Percentiles rank a stretch among this genome's conserved stretches.
Evolutionary conservation across 768 basidiomycete genomes (phyloP).

Genomic region (Tylopilus felleus): DNA sequence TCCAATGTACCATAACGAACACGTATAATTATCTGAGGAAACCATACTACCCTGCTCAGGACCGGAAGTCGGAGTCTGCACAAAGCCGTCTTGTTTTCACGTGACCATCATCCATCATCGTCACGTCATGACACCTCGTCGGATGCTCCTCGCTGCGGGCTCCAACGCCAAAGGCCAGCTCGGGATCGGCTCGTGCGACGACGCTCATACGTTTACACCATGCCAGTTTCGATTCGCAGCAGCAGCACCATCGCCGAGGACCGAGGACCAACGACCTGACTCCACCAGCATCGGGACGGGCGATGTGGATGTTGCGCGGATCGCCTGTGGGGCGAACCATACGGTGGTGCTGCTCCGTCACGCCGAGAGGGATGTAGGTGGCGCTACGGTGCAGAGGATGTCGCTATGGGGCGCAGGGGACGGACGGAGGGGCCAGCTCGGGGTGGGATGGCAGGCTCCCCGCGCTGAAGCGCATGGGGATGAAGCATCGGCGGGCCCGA

Average conservation of each 20-base stretch:
- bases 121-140: constrained; percentile 2
- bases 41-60: neutral
- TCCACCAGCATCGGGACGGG: constrained; percentile 4
- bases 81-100: too few species aligned
- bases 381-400: neutral
- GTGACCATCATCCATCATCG: too few species aligned
- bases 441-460: constrained; percentile 28
- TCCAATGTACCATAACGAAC: constrained; percentile 18
- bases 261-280: constrained; percentile 23
- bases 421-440: constrained; percentile 69
- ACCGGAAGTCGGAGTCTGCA: too few species aligned
- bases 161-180: constrained; percentile 52
- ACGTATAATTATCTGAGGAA: neutral
- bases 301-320: constrained; percentile 35
- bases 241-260: neutral
- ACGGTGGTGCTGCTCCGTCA: constrained; percentile 62
- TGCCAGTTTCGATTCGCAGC: constrained; percentile 32
- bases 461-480: neutral
- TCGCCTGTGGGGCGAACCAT: constrained; percentile 79
- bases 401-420: constrained; percentile 78
- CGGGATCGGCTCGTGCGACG: constrained; percentile 37
- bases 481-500: neutral
- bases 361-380: neutral
- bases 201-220: constrained; percentile 38
- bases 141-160: constrained; percentile 39